Base-by-base conservation (phyloP, 495 filamentous ascomycete genomes). In the Clohesyomyces aquaticus region DNA sequence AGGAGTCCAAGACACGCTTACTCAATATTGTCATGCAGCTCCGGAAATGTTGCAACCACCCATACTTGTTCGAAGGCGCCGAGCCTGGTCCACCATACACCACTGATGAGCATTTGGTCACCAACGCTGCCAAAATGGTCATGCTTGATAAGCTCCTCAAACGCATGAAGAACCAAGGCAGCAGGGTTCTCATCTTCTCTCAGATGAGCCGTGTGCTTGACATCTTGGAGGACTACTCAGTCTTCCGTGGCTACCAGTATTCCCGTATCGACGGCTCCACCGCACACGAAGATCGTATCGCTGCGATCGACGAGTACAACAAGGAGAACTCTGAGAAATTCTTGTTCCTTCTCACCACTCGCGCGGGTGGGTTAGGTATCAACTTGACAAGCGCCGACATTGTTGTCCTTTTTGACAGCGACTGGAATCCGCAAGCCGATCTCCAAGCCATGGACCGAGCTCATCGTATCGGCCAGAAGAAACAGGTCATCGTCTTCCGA, bases 21-120 rank as follows among this genome's bases (percentile, higher is more conserved):
- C 81, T 99, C 63, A 99, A 99, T 78, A 99, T 99, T 72, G 95
- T 99, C 63, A 99, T 99, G 95, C 95, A 99, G 74, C 85, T 99
- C 48, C 88, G 95, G 61, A 99, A 99, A 75, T 99, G 95, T 74
- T 98, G 95, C 77, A 99, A 99, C 69, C 95, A 99, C 69, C 95
- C 95, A 2, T 99, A 99, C 69, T 85, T 99, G 1, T 99, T 99
- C 67, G 95, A 99, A 70, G 95, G 95, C 27, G 95, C 95, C 27
- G 95, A 99, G 68, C 93, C 94, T 19, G 95, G 95, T 26, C 95
- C 95, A 3, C 95, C 95, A 12, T 99, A 98, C 70, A 98, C 95
- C 0, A 98, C 93, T 12, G 95, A 98, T 73, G 94, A 98, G 77
- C 95, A 99, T 76, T 81, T 99, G 29, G 81, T 99, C 26, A 87